Base-by-base conservation (phyloP, 148 eudicot genomes). In the Arbutus unedo region DNA sequence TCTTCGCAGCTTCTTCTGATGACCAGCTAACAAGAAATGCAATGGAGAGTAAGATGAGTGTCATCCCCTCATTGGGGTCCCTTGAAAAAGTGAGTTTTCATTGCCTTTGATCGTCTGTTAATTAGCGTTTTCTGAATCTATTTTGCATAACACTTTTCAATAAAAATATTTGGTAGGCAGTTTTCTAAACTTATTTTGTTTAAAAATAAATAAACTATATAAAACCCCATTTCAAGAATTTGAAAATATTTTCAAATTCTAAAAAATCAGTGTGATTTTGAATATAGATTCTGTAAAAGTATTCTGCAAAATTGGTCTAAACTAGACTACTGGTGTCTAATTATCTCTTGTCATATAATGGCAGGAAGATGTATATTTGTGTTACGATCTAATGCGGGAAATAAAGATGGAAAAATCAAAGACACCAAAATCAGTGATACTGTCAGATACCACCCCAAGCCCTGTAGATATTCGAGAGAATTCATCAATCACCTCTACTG, bases 41-140 rank as follows among this genome's bases (percentile, higher is more conserved):
- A 53, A 18, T 88, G 82, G 90, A 86, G 77, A 38, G 56, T 79
- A 91, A 82, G 86, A 73, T 90, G 62, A 81, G 74, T 68, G 83
- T 81, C 18, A 74, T 92, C 57, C 51, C 89, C 70, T 74, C 91
- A 67, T 84, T 89, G 91, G 80, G 85, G 41, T 56, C 87, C 82
- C 80, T 83, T 51, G 88, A 84, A 15, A 90, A 85, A 86, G 94
- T 90, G 83, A 90, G 94, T 81, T 78, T 82, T 70, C 78, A 54
- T 72, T 8, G 55, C 48, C 4, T 2, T 74, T 49, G 8, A 56
- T 67, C 45, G 43, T 57, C n/a, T n/a, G n/a, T 14, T 31, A 56
- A 14, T 45, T 60, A 0, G 41, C 4, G 14, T 64, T 64, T 64
- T 23, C 41, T 38, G 70, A 64, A 23, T 64, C 70, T 9, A 64